Conservation (phyloP, 768 basidiomycete species). For the Boletus pseudopeckii region DNA sequence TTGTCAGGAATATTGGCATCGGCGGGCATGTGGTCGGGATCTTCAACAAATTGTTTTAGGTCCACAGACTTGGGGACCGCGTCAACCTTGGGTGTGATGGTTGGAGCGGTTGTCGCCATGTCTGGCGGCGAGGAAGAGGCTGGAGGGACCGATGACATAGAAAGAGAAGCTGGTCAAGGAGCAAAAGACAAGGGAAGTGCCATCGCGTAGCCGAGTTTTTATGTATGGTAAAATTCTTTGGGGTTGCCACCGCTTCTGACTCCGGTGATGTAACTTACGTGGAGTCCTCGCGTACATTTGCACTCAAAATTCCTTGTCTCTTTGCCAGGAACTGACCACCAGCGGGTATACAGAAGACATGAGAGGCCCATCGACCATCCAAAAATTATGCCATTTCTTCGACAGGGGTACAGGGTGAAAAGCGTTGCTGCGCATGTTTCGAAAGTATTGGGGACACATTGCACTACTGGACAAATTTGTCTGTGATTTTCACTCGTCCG, state of each 20-base stretch:
- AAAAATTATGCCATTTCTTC: neutral
- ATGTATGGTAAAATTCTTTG: slow-evolving; percentile 33
- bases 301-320: neutral
- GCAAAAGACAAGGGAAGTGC: slow-evolving; percentile 9
- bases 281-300: neutral
- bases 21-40: slow-evolving; percentile 35
- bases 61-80: neutral
- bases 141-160: slow-evolving; percentile 28
- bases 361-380: neutral
- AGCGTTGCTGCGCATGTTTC: neutral
- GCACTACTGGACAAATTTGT: neutral
- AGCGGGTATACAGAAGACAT: neutral
- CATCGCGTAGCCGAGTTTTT: slow-evolving; percentile 16
- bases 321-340: neutral
- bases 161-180: slow-evolving; percentile 21
- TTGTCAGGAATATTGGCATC: slow-evolving; percentile 74
- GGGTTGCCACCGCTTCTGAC: slow-evolving; percentile 26
- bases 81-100: slow-evolving; percentile 6
- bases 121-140: slow-evolving; percentile 13
- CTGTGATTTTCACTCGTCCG: neutral
- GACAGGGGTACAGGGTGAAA: neutral
- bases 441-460: slow-evolving; percentile 20
- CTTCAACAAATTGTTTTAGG: slow-evolving; percentile 16
- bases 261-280: neutral
- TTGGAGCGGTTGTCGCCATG: slow-evolving; percentile 11